These are phyloP conservation scores for Penicillium sp. DNA, from an alignment of 2,329 filamentous ascomycete species.

Conservation along the genomic window DNA sequence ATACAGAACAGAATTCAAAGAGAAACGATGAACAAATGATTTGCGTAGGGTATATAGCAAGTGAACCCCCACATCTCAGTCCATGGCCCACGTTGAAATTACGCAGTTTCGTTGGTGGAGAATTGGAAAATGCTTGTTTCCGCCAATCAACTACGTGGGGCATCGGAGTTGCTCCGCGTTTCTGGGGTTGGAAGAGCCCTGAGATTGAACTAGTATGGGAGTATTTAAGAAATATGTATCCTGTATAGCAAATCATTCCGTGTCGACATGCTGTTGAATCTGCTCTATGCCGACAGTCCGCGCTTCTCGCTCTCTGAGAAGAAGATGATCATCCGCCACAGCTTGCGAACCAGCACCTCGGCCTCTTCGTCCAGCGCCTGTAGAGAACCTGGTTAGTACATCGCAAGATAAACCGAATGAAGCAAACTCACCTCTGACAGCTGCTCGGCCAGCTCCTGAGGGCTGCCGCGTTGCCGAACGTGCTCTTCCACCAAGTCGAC, in stretches of 20 bases:
- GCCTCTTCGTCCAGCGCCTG: constrained; percentile 91
- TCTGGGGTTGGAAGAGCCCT: constrained; percentile 7
- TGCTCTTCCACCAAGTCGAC: constrained; percentile 90
- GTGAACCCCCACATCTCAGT: constrained; percentile 16
- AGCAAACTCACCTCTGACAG: constrained; percentile 66
- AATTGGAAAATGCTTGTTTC: constrained; percentile 18
- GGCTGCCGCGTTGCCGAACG: constrained; percentile 66
- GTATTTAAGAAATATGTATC: background rate
- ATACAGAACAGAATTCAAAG: background rate
- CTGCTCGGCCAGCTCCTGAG: constrained; percentile 77
- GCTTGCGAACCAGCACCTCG: constrained; percentile 87
- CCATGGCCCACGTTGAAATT: constrained; percentile 6
- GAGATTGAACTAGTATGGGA: background rate
- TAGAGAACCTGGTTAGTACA: constrained; percentile 30
- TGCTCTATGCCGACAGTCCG: constrained; percentile 62
- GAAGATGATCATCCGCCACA: constrained; percentile 98
- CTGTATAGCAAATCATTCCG: background rate
- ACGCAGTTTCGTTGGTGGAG: constrained; percentile 23
- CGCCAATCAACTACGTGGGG: constrained; percentile 19
- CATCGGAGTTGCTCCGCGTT: constrained; percentile 20
- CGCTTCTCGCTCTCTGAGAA: constrained; percentile 92
- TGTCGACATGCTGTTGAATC: background rate
- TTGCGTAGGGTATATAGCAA: constrained; percentile 12
- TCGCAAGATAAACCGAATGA: background rate
- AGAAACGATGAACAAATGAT: constrained; percentile 4